phyloP scores from a whole-genome alignment of 2,329 filamentous ascomycete genomes.

The Xylaria polymorpha region DNA sequence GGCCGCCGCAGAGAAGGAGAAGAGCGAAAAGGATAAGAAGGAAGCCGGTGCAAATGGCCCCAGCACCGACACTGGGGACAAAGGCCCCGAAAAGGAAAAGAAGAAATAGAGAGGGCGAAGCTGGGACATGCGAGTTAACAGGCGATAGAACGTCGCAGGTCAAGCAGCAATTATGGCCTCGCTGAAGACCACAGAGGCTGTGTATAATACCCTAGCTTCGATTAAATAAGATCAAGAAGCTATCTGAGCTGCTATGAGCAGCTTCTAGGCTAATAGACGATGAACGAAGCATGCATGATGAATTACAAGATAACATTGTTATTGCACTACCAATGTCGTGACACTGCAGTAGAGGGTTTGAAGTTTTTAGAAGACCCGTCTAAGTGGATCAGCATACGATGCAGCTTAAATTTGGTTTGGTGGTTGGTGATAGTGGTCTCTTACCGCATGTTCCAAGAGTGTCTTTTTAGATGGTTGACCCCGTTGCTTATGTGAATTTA shows the following conservation, averaged over 20 bases:
- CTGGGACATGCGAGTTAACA: constrained; percentile 15
- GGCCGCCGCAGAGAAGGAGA: constrained; percentile 58
- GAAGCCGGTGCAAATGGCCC: constrained; percentile 69
- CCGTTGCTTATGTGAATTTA: neutral
- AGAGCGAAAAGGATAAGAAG: constrained; percentile 68
- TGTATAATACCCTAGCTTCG: constrained; percentile 44
- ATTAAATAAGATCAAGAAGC: constrained; percentile 24
- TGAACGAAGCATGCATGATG: constrained; percentile 31
- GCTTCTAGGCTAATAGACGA: constrained; percentile 34
- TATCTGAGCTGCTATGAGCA: constrained; percentile 29
- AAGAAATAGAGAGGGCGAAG: constrained; percentile 55
- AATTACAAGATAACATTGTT: constrained; percentile 15
- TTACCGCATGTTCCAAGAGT: neutral
- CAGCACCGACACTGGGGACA: constrained; percentile 51
- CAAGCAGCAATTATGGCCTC: constrained; percentile 16
- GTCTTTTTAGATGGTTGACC: neutral
- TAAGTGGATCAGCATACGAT: neutral
- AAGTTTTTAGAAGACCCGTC: neutral
- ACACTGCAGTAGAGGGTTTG: neutral
- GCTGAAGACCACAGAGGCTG: constrained; percentile 25
- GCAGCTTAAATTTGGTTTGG: neutral
- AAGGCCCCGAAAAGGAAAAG: constrained; percentile 59
- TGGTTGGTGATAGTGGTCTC: neutral
- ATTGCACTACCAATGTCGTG: neutral
- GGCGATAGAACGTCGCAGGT: constrained; percentile 26